These are phyloP conservation scores for Lecanoromycetidae sp. DNA, from an alignment of 2,329 filamentous ascomycete species.

Conservation along the genomic window DNA sequence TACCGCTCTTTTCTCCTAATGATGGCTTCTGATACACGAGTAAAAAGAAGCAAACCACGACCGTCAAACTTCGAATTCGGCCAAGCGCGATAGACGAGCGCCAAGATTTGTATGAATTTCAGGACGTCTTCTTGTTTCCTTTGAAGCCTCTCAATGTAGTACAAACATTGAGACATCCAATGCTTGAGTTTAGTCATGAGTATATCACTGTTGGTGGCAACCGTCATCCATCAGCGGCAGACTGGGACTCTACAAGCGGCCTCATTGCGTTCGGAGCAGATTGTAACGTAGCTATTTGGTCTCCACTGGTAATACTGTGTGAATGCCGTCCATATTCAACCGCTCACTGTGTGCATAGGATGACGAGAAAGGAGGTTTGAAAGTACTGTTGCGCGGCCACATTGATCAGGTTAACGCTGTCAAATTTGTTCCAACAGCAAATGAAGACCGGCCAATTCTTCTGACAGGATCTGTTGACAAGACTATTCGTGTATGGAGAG, in stretches of 20 bases:
- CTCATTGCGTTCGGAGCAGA: constrained; percentile 81
- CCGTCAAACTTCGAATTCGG: no score
- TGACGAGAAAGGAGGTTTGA: constrained; percentile 42
- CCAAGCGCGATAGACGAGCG: not conserved
- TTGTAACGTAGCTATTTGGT: constrained; percentile 80
- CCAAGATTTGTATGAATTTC: not conserved
- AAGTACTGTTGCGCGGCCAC: constrained; percentile 60
- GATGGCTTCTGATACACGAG: not conserved
- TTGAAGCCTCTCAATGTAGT: not conserved
- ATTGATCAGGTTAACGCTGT: constrained; percentile 70
- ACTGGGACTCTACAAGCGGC: constrained; percentile 63
- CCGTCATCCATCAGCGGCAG: constrained; percentile 74
- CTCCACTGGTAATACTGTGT: constrained; percentile 31
- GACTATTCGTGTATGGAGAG: constrained; percentile 52
- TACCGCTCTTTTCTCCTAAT: no score
- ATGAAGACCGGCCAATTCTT: constrained; percentile 44
- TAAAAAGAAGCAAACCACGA: no score
- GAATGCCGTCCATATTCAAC: not conserved
- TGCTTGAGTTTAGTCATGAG: constrained; percentile 23
- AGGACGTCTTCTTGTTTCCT: not conserved
- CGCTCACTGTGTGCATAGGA: constrained; percentile 10
- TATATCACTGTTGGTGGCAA: constrained; percentile 75
- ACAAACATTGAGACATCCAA: not conserved
- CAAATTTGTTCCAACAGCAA: constrained; percentile 53
- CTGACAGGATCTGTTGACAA: constrained; percentile 75